phyloP scores from a whole-genome alignment of 495 filamentous ascomycete genomes.

The Tuber umbilicatum region DNA sequence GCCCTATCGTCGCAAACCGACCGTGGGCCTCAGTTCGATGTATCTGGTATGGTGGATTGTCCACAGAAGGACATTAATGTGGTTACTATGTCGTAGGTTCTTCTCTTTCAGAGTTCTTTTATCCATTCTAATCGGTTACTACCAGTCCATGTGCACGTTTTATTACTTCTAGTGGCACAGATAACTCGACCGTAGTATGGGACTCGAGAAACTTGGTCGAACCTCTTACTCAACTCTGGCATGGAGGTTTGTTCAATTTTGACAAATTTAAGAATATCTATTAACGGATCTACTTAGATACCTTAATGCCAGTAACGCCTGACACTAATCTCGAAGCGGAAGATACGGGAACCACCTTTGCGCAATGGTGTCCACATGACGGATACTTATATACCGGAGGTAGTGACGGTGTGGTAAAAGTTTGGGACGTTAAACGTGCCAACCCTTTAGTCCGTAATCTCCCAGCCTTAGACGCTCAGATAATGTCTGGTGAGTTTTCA shows the following conservation, averaged over 20 bases:
- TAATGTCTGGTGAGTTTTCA: constrained; percentile 45
- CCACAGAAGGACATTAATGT: constrained; percentile 82
- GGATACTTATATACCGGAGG: constrained; percentile 81
- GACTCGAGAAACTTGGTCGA: constrained; percentile 56
- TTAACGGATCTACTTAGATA: constrained; percentile 38
- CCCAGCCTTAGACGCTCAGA: constrained; percentile 48
- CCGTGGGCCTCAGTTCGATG: neutral
- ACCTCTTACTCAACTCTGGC: constrained; percentile 60
- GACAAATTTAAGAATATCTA: neutral
- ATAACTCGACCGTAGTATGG: constrained; percentile 78
- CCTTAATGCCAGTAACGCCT: constrained; percentile 57
- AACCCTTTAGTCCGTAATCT: constrained; percentile 59
- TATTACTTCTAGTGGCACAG: constrained; percentile 76
- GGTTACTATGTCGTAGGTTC: constrained; percentile 54
- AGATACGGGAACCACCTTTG: constrained; percentile 77
- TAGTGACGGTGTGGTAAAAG: constrained; percentile 78
- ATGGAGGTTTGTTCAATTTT: constrained; percentile 48
- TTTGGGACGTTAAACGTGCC: constrained; percentile 68
- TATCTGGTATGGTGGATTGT: constrained; percentile 54
- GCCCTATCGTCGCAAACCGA: neutral
- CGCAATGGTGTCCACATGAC: constrained; percentile 64
- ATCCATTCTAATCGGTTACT: constrained; percentile 46
- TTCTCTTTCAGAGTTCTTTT: constrained; percentile 45
- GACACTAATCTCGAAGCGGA: constrained; percentile 54
- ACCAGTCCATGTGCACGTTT: constrained; percentile 47